Conservation (phyloP, 352 stramenopile species). For the Phytophthora colocasiae region DNA sequence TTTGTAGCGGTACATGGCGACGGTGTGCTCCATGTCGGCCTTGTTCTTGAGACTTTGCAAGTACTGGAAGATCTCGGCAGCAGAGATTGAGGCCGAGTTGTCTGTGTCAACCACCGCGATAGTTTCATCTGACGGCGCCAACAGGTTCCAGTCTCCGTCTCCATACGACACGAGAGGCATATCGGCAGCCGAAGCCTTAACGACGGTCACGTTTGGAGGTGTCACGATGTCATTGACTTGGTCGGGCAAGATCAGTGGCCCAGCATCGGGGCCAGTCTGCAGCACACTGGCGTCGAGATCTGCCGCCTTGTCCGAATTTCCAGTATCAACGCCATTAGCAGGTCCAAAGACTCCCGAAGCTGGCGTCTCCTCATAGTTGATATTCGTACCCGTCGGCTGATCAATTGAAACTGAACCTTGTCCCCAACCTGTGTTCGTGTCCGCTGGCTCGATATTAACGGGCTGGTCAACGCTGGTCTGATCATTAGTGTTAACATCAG, state of each 20-base stretch:
- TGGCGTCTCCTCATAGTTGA: background rate
- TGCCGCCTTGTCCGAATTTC: background rate
- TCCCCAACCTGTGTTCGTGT: no score
- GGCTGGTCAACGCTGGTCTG: no score
- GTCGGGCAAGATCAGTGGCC: conserved; percentile 1
- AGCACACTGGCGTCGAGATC: background rate
- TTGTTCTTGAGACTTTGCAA: conserved; percentile 34
- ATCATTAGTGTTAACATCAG: background rate
- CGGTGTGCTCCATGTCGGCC: conserved; percentile 29
- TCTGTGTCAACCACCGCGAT: conserved; percentile 36
- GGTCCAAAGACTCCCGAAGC: conserved; percentile 9
- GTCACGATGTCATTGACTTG: conserved; percentile 10
- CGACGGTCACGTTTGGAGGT: conserved; percentile 22
- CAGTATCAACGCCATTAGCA: conserved; percentile 6
- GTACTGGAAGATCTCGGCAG: conserved; percentile 44
- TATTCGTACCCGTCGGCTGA: background rate
- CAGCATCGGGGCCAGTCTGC: background rate
- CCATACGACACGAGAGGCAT: conserved; percentile 27
- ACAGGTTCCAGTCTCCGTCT: conserved; percentile 43
- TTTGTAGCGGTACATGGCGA: conserved; percentile 41
- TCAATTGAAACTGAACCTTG: background rate
- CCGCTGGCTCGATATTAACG: no score
- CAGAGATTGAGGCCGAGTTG: conserved; percentile 34
- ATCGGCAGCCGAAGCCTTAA: conserved; percentile 15
- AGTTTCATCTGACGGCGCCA: conserved; percentile 42